phyloP scores from a whole-genome alignment of 768 basidiomycete species.

The Serendipita indica region DNA sequence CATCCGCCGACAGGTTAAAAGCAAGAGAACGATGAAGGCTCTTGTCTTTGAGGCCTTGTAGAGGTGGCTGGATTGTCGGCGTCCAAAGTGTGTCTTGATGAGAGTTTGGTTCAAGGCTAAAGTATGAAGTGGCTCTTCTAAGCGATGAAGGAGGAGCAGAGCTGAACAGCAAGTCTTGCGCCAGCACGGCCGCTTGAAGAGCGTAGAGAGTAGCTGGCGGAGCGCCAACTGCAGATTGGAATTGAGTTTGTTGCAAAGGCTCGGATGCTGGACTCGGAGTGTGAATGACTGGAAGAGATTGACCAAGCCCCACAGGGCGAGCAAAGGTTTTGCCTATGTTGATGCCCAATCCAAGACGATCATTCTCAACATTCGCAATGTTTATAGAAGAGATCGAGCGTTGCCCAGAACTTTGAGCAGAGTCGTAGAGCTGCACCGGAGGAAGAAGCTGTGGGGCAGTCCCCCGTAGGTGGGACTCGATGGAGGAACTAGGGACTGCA shows the following conservation, averaged over 20 bases:
- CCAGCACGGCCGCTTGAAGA: not conserved
- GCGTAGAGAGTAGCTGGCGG: not conserved
- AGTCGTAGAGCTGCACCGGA: not conserved
- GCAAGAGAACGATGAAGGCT: too few relatives aligned
- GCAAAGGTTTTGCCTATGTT: not conserved
- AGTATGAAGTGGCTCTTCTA: not conserved
- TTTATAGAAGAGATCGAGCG: not conserved
- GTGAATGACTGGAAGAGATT: too few relatives aligned
- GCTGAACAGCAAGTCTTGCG: not conserved
- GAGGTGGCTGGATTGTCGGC: too few relatives aligned
- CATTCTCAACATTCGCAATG: too few relatives aligned
- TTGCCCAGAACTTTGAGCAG: not conserved
- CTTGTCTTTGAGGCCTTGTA: too few relatives aligned
- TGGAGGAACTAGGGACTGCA: not conserved
- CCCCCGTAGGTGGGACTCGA: not conserved
- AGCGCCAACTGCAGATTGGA: not conserved
- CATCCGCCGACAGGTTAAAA: not conserved
- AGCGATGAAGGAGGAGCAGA: not conserved
- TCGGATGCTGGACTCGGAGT: not conserved
- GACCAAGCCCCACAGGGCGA: not conserved
- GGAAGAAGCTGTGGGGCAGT: not conserved
- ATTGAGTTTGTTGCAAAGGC: not conserved
- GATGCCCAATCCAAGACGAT: not conserved
- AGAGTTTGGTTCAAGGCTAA: not conserved
- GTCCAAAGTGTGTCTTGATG: not conserved